Conservation (phyloP, 2,329 filamentous ascomycete species). For the Ciborinia camelliae region DNA sequence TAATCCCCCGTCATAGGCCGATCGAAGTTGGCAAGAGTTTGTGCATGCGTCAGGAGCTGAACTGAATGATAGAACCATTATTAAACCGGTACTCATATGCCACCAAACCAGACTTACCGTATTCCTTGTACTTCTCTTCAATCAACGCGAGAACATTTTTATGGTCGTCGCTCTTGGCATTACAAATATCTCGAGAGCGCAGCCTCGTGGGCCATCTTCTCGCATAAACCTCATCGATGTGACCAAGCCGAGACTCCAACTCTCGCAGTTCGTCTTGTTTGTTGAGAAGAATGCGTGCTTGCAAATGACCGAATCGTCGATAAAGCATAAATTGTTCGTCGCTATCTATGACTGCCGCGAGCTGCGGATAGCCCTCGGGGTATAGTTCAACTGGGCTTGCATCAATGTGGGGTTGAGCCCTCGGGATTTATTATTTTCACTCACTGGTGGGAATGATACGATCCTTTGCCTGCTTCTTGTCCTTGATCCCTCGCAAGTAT, state of each 20-base stretch:
- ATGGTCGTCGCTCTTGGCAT: not conserved
- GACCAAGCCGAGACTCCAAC: constrained; percentile 21
- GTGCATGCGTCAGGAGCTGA: constrained; percentile 25
- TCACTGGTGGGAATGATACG: not conserved
- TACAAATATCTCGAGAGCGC: constrained; percentile 17
- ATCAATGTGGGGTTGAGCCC: not conserved
- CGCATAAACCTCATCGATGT: constrained; percentile 20
- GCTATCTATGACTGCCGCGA: constrained; percentile 41
- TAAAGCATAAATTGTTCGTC: constrained; percentile 43
- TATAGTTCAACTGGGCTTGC: constrained; percentile 20
- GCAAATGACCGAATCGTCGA: constrained; percentile 41
- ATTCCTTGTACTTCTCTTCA: constrained; percentile 23
- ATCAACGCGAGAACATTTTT: constrained; percentile 20
- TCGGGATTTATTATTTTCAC: not conserved
- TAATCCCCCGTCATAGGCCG: constrained; percentile 36
- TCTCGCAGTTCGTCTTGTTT: constrained; percentile 27
- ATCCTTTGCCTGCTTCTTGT: not conserved
- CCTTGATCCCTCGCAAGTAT: not conserved
- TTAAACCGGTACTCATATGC: not conserved
- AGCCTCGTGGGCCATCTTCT: constrained; percentile 3
- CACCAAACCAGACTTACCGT: constrained; percentile 16
- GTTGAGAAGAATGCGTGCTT: constrained; percentile 38
- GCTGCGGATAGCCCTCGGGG: constrained; percentile 39
- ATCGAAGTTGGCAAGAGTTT: constrained; percentile 33
- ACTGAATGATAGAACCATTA: constrained; percentile 9